These are phyloP conservation scores for Berkeleyomyces basicola DNA, from an alignment of 2,329 filamentous ascomycete species.

Conservation along the genomic window DNA sequence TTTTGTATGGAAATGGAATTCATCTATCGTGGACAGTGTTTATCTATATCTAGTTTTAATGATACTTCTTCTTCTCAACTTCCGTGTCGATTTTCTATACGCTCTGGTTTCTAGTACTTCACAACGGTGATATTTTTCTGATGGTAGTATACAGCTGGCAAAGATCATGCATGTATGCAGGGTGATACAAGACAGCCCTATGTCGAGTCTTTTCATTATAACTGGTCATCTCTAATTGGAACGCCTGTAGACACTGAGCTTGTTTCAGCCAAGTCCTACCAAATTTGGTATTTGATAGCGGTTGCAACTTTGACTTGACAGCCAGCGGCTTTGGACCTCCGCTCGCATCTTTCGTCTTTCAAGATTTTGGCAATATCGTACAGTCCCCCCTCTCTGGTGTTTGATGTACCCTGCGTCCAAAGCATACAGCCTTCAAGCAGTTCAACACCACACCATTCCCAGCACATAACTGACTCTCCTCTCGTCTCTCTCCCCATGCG, in stretches of 20 bases:
- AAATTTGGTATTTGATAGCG: background rate
- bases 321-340: background rate
- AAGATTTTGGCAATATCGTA: background rate
- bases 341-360: background rate
- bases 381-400: background rate
- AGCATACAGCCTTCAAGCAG: too few species aligned
- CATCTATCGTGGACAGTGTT: constrained; percentile 10
- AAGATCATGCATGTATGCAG: too few species aligned
- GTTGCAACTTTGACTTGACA: background rate
- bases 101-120: too few species aligned
- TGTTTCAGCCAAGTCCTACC: background rate
- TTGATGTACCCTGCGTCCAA: background rate
- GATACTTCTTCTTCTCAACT: background rate
- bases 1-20: constrained; percentile 4
- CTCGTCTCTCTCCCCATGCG: background rate
- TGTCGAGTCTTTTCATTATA: background rate
- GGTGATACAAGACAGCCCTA: background rate
- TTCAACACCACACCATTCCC: background rate
- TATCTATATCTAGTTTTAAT: background rate
- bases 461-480: background rate
- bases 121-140: background rate
- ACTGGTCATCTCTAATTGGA: background rate
- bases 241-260: background rate
- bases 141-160: background rate
- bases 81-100: too few species aligned